Evolutionary conservation across 306 rosid species (phyloP).

Genomic region (Rosa persica): DNA sequence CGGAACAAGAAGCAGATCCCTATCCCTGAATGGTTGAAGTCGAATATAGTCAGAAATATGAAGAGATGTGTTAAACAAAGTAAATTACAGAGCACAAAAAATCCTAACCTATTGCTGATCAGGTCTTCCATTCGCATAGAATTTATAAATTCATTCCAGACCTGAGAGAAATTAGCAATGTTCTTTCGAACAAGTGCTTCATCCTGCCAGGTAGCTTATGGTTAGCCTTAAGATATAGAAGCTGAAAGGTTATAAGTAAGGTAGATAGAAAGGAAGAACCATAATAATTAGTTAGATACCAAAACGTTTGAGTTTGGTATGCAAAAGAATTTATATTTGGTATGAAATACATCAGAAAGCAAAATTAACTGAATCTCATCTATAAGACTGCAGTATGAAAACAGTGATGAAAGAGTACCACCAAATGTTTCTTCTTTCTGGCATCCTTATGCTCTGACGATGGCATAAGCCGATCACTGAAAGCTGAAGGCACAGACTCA

Average conservation of each 20-base stretch:
- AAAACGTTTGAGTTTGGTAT: neutral
- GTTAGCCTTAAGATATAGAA: constrained; percentile 13
- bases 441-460: constrained; percentile 36
- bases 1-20: constrained; percentile 88
- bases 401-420: constrained; percentile 19
- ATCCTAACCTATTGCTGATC: constrained; percentile 72
- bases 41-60: constrained; percentile 38
- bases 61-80: constrained; percentile 12
- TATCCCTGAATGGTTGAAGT: constrained; percentile 57
- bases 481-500: constrained; percentile 70
- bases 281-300: neutral
- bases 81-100: constrained; percentile 20
- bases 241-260: neutral
- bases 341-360: constrained; percentile 14
- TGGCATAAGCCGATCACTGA: constrained; percentile 68
- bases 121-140: constrained; percentile 92
- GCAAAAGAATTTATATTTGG: constrained; percentile 2
- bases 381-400: constrained; percentile 15
- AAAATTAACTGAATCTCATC: constrained; percentile 28
- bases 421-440: constrained; percentile 34
- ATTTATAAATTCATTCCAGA: constrained; percentile 84
- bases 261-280: neutral
- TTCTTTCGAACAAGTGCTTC: constrained; percentile 42
- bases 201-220: constrained; percentile 51
- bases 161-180: constrained; percentile 76